Evolutionary conservation across 2,329 filamentous ascomycete species (phyloP).

Genomic region (Blastomyces gilchristii): DNA sequence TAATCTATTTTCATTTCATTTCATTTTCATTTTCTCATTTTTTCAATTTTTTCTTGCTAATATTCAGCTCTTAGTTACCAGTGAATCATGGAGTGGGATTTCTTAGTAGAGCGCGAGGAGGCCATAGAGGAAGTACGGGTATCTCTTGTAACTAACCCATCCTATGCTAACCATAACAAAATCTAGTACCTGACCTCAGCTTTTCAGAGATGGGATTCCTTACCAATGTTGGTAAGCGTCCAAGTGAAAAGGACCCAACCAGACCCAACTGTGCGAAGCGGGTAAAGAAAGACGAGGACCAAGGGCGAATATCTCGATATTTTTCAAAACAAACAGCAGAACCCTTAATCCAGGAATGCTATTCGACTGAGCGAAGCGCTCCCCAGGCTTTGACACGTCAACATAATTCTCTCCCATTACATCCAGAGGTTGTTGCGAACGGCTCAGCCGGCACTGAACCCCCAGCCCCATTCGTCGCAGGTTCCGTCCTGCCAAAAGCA

Average conservation of each 20-base stretch:
- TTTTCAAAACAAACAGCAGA: conserved; percentile 1
- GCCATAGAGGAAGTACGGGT: neutral
- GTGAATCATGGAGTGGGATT: neutral
- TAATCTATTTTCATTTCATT: no score
- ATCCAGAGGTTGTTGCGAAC: neutral
- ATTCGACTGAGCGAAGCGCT: neutral
- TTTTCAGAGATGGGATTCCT: conserved; percentile 22
- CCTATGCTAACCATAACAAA: neutral
- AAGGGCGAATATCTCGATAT: conserved; percentile 4
- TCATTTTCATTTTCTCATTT: no score
- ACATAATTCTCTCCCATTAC: neutral
- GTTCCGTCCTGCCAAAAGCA: neutral
- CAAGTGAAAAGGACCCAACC: neutral
- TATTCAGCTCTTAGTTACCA: neutral
- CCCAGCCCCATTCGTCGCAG: no score
- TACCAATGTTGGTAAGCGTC: conserved; percentile 4
- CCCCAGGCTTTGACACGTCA: neutral
- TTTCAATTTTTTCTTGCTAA: neutral
- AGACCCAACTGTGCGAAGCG: neutral
- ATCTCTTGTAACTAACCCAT: no score
- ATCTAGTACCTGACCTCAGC: conserved; percentile 13
- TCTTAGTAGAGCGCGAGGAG: neutral
- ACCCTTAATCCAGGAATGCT: neutral
- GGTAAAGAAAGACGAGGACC: neutral
- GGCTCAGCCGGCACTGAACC: no score